phyloP scores from a whole-genome alignment of 306 rosid genomes.

The Begonia masoniana region DNA sequence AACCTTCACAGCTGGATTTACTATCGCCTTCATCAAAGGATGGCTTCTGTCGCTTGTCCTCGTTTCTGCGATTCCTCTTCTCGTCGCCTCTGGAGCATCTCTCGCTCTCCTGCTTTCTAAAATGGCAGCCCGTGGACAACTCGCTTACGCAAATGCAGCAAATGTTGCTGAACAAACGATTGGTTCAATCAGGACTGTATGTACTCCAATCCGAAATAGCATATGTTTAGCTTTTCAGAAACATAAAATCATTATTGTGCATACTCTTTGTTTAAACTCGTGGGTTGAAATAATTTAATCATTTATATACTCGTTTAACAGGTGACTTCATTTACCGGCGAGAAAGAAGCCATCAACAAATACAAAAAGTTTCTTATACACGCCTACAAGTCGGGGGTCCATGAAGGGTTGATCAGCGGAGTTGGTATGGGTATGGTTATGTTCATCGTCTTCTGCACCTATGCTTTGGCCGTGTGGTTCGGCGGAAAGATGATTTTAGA shows the following conservation, averaged over 20 bases:
- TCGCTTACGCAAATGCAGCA: slow-evolving; percentile 70
- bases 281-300: no score
- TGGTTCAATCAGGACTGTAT: slow-evolving; percentile 72
- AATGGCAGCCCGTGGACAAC: slow-evolving; percentile 56
- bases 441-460: slow-evolving; percentile 43
- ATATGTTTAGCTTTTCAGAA: neutral
- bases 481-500: slow-evolving; percentile 63
- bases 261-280: neutral
- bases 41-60: slow-evolving; percentile 81
- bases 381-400: slow-evolving; percentile 65
- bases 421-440: slow-evolving; percentile 42
- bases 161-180: slow-evolving; percentile 75
- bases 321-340: slow-evolving; percentile 86
- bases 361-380: slow-evolving; percentile 40
- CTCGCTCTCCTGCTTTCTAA: slow-evolving; percentile 36
- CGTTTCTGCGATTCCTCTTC: slow-evolving; percentile 62
- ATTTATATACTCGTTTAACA: neutral
- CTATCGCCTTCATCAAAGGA: slow-evolving; percentile 56
- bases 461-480: slow-evolving; percentile 69
- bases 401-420: slow-evolving; percentile 54
- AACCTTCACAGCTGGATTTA: slow-evolving; percentile 31
- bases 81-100: slow-evolving; percentile 43
- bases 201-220: neutral
- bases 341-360: slow-evolving; percentile 46
- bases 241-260: neutral